A percentile compares a stretch with the other conserved stretches of the same genome.
phyloP scores from a whole-genome alignment of 306 rosid genomes.

The Cajanus cajan region DNA sequence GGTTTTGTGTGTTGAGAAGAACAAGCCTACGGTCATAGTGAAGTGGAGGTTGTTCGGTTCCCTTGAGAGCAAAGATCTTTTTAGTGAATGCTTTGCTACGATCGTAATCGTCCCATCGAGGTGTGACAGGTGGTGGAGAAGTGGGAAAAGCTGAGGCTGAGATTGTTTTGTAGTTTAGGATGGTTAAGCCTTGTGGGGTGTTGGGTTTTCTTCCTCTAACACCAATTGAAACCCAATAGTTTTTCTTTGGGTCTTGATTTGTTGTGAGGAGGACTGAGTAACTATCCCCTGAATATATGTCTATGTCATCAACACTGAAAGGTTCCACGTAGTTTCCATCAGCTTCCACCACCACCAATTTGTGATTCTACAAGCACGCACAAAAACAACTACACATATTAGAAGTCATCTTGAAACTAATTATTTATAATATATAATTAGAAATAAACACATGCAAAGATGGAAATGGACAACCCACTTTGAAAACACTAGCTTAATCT shows the following conservation, averaged over 20 bases:
- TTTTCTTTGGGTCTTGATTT: constrained; percentile 48
- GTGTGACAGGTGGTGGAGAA: constrained; percentile 59
- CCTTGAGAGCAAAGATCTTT: constrained; percentile 38
- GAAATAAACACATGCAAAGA: no score
- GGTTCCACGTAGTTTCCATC: constrained; percentile 73
- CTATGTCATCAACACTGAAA: constrained; percentile 47
- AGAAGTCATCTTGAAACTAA: neutral
- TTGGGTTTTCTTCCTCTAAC: constrained; percentile 57
- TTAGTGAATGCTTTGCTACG: constrained; percentile 46
- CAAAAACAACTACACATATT: neutral
- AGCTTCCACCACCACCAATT: constrained; percentile 65
- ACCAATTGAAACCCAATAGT: constrained; percentile 71
- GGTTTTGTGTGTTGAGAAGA: constrained; percentile 77
- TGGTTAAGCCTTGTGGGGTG: constrained; percentile 56
- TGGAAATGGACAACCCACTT: no score
- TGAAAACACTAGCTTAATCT: no score
- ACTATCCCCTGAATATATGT: constrained; percentile 74
- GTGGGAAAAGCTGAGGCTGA: constrained; percentile 46
- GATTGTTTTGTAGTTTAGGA: constrained; percentile 53
- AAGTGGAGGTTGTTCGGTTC: constrained; percentile 45
- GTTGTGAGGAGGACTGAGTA: constrained; percentile 67
- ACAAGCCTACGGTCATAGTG: constrained; percentile 37
- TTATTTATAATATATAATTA: neutral
- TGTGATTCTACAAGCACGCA: constrained; percentile 48
- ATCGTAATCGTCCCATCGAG: constrained; percentile 52